These are phyloP conservation scores for Tripterygium wilfordii DNA, from an alignment of 177 flowering plant species.

Conservation along the genomic window DNA sequence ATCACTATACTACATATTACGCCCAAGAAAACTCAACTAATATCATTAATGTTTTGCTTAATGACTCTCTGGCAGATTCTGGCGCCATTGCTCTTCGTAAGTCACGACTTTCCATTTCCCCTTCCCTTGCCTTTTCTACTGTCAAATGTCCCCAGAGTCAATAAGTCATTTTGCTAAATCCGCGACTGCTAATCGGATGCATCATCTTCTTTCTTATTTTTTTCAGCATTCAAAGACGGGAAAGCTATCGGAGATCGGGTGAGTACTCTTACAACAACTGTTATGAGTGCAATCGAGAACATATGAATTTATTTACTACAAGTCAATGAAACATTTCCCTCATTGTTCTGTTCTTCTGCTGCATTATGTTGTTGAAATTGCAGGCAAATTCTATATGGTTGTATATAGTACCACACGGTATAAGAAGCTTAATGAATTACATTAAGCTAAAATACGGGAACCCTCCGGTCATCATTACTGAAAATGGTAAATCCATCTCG, in stretches of 20 bases:
- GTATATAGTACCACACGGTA: constrained; percentile 80
- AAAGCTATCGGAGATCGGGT: neutral
- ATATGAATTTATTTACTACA: too few relatives aligned
- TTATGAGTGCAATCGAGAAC: too few relatives aligned
- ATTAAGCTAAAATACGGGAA: constrained; percentile 79
- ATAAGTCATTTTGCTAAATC: too few relatives aligned
- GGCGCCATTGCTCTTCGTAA: constrained; percentile 71
- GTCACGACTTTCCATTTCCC: too few relatives aligned
- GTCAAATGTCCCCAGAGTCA: too few relatives aligned
- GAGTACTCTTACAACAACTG: too few relatives aligned
- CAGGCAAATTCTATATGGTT: constrained; percentile 92
- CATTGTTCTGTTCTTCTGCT: too few relatives aligned
- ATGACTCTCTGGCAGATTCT: constrained; percentile 64
- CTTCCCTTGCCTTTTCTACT: too few relatives aligned
- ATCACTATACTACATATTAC: constrained; percentile 91
- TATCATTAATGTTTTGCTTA: constrained; percentile 35
- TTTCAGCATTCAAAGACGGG: constrained; percentile 3
- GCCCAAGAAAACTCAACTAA: constrained; percentile 34
- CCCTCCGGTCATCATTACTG: constrained; percentile 74
- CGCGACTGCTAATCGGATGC: too few relatives aligned
- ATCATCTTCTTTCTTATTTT: too few relatives aligned
- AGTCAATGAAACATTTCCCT: too few relatives aligned
- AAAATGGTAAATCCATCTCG: constrained; percentile 61
- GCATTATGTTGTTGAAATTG: neutral
- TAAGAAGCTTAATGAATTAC: constrained; percentile 83